phyloP scores from a whole-genome alignment of 148 eudicot genomes.

The Camellia japonica region DNA sequence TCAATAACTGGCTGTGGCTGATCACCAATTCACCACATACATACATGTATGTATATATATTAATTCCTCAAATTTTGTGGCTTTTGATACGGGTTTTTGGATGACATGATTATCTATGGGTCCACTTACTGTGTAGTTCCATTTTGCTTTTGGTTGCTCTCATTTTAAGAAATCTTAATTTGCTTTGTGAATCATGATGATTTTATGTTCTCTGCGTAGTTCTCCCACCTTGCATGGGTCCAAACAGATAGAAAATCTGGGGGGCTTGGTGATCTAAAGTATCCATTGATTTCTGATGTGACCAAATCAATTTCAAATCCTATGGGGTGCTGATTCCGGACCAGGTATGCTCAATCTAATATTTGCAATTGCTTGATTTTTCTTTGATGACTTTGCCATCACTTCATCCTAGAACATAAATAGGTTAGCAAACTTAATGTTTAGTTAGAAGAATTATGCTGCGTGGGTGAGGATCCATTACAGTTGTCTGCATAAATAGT shows the following conservation, averaged over 20 bases:
- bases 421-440: too few relatives aligned
- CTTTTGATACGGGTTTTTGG: neutral
- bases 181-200: neutral
- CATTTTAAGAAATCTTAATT: neutral
- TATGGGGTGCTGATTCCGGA: slow-evolving; percentile 78
- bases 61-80: neutral
- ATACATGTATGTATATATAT: neutral
- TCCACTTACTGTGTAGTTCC: neutral
- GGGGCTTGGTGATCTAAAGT: slow-evolving; percentile 87
- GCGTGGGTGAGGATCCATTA: too few relatives aligned
- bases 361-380: too few relatives aligned
- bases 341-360: slow-evolving; percentile 48
- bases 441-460: too few relatives aligned
- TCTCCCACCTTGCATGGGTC: slow-evolving; percentile 99
- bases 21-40: neutral
- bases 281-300: slow-evolving; percentile 89
- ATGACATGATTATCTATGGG: neutral
- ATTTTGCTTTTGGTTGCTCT: neutral
- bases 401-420: too few relatives aligned
- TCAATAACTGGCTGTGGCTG: neutral
- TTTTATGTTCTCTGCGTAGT: slow-evolving; percentile 43
- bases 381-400: too few relatives aligned
- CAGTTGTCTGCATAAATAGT: too few relatives aligned
- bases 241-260: slow-evolving; percentile 97
- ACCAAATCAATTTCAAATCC: slow-evolving; percentile 87